Percentiles rank a stretch among this genome's conserved stretches.
Conservation (phyloP, 106 monocot species). For the Vanilla planifolia region DNA sequence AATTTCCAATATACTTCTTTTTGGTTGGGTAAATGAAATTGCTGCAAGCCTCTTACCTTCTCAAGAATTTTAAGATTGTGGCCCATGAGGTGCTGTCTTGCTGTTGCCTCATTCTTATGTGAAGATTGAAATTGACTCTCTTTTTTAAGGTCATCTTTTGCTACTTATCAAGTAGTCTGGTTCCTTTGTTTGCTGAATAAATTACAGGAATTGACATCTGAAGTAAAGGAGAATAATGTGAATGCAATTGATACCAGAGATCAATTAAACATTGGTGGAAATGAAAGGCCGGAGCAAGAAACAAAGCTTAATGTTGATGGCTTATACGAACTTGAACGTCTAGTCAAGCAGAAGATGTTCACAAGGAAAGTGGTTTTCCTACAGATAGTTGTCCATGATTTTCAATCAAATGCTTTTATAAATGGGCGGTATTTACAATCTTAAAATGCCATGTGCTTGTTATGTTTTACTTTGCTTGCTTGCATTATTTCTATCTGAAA, state of each 20-base stretch:
- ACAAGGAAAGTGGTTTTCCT: constrained; percentile 34
- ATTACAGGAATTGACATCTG: not conserved
- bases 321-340: constrained; percentile 29
- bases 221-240: not conserved
- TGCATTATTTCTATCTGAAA: no score
- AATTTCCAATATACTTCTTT: not conserved
- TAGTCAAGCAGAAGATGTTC: constrained; percentile 42
- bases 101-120: not conserved
- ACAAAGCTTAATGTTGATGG: not conserved
- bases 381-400: no score
- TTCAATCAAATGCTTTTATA: no score
- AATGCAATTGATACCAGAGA: not conserved
- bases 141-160: not conserved
- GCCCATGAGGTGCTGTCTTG: not conserved
- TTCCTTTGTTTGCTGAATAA: not conserved
- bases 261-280: not conserved
- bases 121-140: not conserved
- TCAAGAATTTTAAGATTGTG: not conserved
- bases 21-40: not conserved
- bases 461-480: no score
- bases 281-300: not conserved
- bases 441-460: no score
- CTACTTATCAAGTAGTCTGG: not conserved
- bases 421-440: no score
- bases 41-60: not conserved